A percentile compares a stretch with the other conserved stretches of the same genome.
These are phyloP conservation scores for Hanseniaspora thailandica DNA, from an alignment of 805 yeast genomes.

Conservation along the genomic window DNA sequence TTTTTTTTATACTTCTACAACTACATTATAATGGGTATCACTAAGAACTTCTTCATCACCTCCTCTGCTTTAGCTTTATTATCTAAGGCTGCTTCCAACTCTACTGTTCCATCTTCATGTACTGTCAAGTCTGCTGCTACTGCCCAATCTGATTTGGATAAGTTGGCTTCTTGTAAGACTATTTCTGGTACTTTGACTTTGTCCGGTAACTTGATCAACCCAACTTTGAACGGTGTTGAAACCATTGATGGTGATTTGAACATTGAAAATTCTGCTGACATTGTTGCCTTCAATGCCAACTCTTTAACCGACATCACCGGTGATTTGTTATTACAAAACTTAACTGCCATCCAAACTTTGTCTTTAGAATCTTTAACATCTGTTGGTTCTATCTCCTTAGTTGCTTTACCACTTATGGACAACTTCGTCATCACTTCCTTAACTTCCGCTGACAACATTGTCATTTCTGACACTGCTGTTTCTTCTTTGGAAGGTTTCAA, in stretches of 20 bases:
- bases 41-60: conserved; percentile 20
- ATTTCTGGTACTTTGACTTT: conserved; percentile 70
- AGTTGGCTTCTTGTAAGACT: conserved; percentile 59
- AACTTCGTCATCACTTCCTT: conserved; percentile 54
- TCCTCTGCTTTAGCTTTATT: conserved; percentile 17
- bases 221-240: conserved; percentile 62
- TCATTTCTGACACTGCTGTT: conserved; percentile 64
- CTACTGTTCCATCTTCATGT: conserved; percentile 50
- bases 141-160: conserved; percentile 66
- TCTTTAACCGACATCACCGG: conserved; percentile 64
- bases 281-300: conserved; percentile 66
- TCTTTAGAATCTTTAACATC: conserved; percentile 67
- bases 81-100: conserved; percentile 37
- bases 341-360: conserved; percentile 56
- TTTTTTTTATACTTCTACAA: background rate
- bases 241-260: conserved; percentile 66
- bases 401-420: conserved; percentile 76
- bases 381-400: conserved; percentile 69
- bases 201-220: conserved; percentile 47
- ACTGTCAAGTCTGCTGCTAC: conserved; percentile 50
- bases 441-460: conserved; percentile 57
- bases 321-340: conserved; percentile 45
- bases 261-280: conserved; percentile 54
- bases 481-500: conserved; percentile 54
- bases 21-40: conserved; percentile 2